Conservation (phyloP, 2,329 filamentous ascomycete genomes). For the Xylaria sp. region DNA sequence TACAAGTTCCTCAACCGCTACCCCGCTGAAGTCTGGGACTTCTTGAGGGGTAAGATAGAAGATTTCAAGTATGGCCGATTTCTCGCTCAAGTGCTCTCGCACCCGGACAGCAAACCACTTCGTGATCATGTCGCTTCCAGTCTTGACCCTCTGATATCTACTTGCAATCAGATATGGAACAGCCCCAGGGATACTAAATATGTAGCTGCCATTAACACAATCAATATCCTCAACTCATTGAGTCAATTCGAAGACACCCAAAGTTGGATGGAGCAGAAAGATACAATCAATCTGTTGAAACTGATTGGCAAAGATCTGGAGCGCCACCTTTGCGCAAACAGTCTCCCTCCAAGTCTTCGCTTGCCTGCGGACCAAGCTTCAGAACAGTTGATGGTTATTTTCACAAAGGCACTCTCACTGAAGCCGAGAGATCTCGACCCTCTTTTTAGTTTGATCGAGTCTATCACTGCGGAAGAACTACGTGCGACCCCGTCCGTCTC, state of each 20-base stretch:
- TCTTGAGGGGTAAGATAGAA: conserved; percentile 79
- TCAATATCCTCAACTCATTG: conserved; percentile 83
- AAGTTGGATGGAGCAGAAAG: conserved; percentile 74
- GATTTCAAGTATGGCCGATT: conserved; percentile 90
- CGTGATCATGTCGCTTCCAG: conserved; percentile 77
- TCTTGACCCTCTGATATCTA: conserved; percentile 72
- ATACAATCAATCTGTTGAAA: conserved; percentile 65
- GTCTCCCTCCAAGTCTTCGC: conserved; percentile 73
- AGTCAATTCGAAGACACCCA: conserved; percentile 68
- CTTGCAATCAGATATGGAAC: conserved; percentile 66
- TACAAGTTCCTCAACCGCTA: conserved; percentile 95
- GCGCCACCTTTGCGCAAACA: conserved; percentile 71
- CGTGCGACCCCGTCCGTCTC: conserved; percentile 77
- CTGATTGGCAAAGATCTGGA: conserved; percentile 79
- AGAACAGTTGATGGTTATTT: conserved; percentile 84
- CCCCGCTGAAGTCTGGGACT: conserved; percentile 82
- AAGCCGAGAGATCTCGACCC: conserved; percentile 80
- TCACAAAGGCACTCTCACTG: conserved; percentile 78
- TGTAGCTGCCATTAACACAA: conserved; percentile 79
- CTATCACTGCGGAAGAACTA: conserved; percentile 81
- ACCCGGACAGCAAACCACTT: conserved; percentile 75
- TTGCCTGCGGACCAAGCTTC: conserved; percentile 87
- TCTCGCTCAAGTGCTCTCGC: conserved; percentile 82
- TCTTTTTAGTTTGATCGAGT: conserved; percentile 83
- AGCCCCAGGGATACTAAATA: conserved; percentile 73